Percentiles rank a stretch among this genome's conserved stretches.
Conservation (phyloP, 1,284 basidiomycete genomes). For the Golubevia pallescens region DNA sequence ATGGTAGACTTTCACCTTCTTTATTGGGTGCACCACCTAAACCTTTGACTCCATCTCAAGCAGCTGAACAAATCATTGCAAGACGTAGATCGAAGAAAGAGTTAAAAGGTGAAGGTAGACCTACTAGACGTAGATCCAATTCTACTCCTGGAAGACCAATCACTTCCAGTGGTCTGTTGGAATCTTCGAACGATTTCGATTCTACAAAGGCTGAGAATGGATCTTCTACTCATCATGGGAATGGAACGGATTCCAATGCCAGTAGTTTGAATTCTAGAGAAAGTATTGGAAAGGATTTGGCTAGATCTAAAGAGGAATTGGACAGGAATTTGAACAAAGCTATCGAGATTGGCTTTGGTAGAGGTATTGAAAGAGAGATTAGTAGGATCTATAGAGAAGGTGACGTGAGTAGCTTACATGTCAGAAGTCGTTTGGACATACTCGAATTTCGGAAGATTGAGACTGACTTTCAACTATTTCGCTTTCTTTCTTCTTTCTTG, state of each 20-base stretch:
- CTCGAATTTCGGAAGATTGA: neutral
- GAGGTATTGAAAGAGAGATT: constrained; percentile 41
- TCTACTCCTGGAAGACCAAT: too few species aligned
- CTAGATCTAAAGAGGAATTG: constrained; percentile 35
- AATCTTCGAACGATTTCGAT: too few species aligned
- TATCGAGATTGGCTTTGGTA: constrained; percentile 41
- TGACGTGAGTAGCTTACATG: constrained; percentile 13
- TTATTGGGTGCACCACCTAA: constrained; percentile 9
- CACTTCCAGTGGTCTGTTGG: too few species aligned
- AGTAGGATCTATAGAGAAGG: constrained; percentile 44
- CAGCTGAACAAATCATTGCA: constrained; percentile 50
- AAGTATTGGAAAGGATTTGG: constrained; percentile 39
- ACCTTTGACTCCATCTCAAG: constrained; percentile 38
- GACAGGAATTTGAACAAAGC: constrained; percentile 40
- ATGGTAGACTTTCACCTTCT: constrained; percentile 5
- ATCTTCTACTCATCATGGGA: too few species aligned
- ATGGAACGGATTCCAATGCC: too few species aligned
- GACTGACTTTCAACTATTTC: neutral
- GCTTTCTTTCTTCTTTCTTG: constrained; percentile 4
- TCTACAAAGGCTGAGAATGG: too few species aligned
- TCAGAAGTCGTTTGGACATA: neutral
- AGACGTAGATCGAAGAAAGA: constrained; percentile 44
- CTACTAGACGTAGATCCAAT: too few species aligned
- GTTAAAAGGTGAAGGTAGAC: constrained; percentile 19
- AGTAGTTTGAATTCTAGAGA: neutral